phyloP scores from a whole-genome alignment of 441 rosid species.

The Theobroma grandiflorum region DNA sequence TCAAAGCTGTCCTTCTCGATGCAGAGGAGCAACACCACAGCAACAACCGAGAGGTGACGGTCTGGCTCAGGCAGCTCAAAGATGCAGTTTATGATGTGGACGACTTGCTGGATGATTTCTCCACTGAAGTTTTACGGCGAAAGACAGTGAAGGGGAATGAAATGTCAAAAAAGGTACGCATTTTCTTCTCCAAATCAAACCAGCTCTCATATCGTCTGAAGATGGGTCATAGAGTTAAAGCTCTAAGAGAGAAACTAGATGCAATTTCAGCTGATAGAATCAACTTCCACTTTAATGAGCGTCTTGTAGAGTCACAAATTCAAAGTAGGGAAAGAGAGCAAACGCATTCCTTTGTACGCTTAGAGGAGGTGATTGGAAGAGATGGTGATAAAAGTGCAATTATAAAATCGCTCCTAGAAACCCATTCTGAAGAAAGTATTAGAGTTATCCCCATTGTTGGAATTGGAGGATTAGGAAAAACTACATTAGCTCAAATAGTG shows the following conservation, averaged over 20 bases:
- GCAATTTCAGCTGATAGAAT: not conserved
- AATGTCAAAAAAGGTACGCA: not conserved
- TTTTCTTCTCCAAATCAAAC: constrained; percentile 10
- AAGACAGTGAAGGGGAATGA: not conserved
- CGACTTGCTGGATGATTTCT: constrained; percentile 38
- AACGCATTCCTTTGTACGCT: constrained; percentile 31
- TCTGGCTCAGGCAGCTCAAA: constrained; percentile 34
- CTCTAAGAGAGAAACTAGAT: not conserved
- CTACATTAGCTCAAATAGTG: not conserved
- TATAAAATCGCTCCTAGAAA: constrained; percentile 19
- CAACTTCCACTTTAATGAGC: not conserved
- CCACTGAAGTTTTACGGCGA: constrained; percentile 14
- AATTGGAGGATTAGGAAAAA: constrained; percentile 39
- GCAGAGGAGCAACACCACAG: constrained; percentile 29
- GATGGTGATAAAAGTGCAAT: constrained; percentile 34
- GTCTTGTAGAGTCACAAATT: not conserved
- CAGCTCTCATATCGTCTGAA: constrained; percentile 10
- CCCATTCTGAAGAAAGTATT: constrained; percentile 15
- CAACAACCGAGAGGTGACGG: constrained; percentile 19
- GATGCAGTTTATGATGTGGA: constrained; percentile 35
- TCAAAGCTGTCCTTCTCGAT: constrained; percentile 25
- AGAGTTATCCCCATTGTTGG: constrained; percentile 38
- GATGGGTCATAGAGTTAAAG: constrained; percentile 20
- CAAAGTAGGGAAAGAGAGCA: constrained; percentile 18
- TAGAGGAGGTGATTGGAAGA: constrained; percentile 42